Conservation (phyloP, 106 monocot genomes). For the Cymbidium sinense region DNA sequence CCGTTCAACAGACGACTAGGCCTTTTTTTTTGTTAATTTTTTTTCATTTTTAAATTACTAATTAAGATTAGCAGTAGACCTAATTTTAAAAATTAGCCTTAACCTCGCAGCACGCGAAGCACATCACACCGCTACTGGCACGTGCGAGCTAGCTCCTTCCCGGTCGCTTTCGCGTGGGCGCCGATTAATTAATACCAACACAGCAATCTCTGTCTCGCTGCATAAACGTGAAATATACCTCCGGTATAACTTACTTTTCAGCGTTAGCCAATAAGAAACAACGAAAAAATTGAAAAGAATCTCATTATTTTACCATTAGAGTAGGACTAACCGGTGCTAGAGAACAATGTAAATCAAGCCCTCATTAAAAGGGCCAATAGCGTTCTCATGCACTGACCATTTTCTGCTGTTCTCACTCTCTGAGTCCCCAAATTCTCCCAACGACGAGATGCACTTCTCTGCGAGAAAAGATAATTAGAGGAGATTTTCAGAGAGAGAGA, state of each 20-base stretch:
- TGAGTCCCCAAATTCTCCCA: not conserved
- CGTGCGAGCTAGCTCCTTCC: no score
- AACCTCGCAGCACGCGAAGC: no score
- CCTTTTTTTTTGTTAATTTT: no score
- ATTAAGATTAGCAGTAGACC: no score
- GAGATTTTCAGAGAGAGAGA: not conserved
- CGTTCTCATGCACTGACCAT: not conserved
- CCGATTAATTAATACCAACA: no score
- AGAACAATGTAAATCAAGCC: not conserved
- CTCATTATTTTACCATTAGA: not conserved
- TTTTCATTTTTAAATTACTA: no score
- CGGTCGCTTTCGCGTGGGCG: no score
- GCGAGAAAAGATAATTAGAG: not conserved
- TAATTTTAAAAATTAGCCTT: no score
- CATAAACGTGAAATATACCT: no score
- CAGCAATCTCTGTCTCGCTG: not conserved
- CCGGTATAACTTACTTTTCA: no score
- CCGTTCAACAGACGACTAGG: no score
- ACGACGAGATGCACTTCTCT: not conserved
- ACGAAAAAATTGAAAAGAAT: not conserved
- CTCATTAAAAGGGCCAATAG: not conserved
- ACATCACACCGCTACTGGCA: no score
- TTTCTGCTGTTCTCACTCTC: not conserved
- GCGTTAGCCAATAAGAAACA: not conserved
- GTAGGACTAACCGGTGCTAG: not conserved